Evolutionary conservation across 345 rosid genomes (phyloP).

Genomic region (Brassica nigra): DNA sequence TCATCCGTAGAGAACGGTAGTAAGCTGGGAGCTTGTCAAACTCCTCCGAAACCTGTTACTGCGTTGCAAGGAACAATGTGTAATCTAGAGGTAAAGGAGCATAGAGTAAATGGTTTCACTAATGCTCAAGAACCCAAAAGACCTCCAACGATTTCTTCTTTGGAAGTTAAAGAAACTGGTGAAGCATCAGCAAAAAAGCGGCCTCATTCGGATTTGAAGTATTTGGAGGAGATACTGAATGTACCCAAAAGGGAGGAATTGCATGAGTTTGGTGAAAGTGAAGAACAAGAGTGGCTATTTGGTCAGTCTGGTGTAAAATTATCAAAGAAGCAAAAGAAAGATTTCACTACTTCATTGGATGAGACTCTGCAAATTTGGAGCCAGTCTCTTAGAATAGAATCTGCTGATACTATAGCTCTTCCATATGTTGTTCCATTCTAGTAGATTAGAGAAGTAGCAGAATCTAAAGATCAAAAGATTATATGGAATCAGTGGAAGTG

Average conservation of each 20-base stretch:
- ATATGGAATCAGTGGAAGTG: neutral
- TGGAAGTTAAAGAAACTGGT: slow-evolving; percentile 40
- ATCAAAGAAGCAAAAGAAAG: slow-evolving; percentile 41
- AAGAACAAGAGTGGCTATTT: slow-evolving; percentile 70
- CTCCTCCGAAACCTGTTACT: slow-evolving; percentile 29
- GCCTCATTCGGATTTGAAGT: slow-evolving; percentile 70
- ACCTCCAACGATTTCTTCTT: slow-evolving; percentile 33
- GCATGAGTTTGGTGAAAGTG: slow-evolving; percentile 42
- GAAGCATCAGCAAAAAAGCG: slow-evolving; percentile 47
- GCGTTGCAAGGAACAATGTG: slow-evolving; percentile 34
- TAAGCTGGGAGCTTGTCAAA: slow-evolving; percentile 42
- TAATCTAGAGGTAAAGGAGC: slow-evolving; percentile 45
- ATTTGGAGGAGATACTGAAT: slow-evolving; percentile 53
- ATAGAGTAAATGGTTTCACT: slow-evolving; percentile 47
- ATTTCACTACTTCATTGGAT: slow-evolving; percentile 11
- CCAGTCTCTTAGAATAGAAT: slow-evolving; percentile 57
- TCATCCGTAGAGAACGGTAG: slow-evolving; percentile 51
- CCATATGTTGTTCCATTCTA: slow-evolving; percentile 87
- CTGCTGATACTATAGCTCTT: slow-evolving; percentile 63
- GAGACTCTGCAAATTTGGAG: slow-evolving; percentile 59
- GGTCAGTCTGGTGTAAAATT: slow-evolving; percentile 29
- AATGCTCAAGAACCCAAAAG: slow-evolving; percentile 37
- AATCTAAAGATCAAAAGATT: neutral
- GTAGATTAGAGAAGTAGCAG: slow-evolving; percentile 25
- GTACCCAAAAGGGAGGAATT: slow-evolving; percentile 64